phyloP scores from a whole-genome alignment of 2,329 filamentous ascomycete species.

The Calonectria pteridis region DNA sequence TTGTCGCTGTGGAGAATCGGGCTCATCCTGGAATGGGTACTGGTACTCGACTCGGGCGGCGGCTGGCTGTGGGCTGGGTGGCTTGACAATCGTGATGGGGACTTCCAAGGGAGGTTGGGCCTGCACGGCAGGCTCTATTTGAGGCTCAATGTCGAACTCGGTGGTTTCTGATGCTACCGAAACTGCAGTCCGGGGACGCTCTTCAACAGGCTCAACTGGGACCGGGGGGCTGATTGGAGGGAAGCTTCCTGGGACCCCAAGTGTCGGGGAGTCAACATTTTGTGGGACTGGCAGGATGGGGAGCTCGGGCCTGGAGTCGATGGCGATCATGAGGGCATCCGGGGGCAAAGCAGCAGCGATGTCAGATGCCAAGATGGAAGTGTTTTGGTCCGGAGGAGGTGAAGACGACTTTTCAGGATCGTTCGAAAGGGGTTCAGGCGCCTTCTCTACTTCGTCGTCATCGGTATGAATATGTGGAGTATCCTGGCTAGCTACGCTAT shows the following conservation, averaged over 20 bases:
- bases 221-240: slow-evolving; percentile 55
- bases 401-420: slow-evolving; percentile 27
- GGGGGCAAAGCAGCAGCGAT: slow-evolving; percentile 42
- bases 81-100: slow-evolving; percentile 44
- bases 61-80: slow-evolving; percentile 46
- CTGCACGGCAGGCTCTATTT: slow-evolving; percentile 66
- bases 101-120: slow-evolving; percentile 44
- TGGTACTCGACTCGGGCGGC: slow-evolving; percentile 58
- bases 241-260: slow-evolving; percentile 76
- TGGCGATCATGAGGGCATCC: slow-evolving; percentile 32
- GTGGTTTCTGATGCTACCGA: slow-evolving; percentile 73
- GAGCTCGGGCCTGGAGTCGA: slow-evolving; percentile 28
- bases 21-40: slow-evolving; percentile 64
- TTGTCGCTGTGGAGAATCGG: slow-evolving; percentile 39
- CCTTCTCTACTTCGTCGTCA: slow-evolving; percentile 27
- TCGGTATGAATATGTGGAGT: slow-evolving; percentile 21
- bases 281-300: slow-evolving; percentile 25
- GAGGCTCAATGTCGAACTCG: slow-evolving; percentile 80
- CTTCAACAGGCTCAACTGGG: slow-evolving; percentile 53
- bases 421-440: slow-evolving; percentile 27
- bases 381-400: slow-evolving; percentile 32
- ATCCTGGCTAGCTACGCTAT: slow-evolving; percentile 28
- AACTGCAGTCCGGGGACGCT: slow-evolving; percentile 68
- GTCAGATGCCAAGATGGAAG: slow-evolving; percentile 36
- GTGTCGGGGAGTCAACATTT: slow-evolving; percentile 70